A percentile compares a stretch with the other conserved stretches of the same genome.
phyloP scores from a whole-genome alignment of 805 yeast species.

The Yarrowia sp. region DNA sequence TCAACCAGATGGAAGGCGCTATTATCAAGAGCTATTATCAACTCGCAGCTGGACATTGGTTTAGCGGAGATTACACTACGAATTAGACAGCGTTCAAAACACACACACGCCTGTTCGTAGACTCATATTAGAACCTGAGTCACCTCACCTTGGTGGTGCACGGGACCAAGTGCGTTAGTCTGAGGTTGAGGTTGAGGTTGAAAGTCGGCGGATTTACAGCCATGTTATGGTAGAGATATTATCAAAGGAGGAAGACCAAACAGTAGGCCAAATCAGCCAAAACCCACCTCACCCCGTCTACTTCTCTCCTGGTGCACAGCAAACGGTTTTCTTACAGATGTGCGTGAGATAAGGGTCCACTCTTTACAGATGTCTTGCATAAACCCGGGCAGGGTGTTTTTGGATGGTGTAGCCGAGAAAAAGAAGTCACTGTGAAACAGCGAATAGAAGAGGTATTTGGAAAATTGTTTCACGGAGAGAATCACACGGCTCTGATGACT shows the following conservation, averaged over 20 bases:
- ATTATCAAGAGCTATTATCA: not conserved
- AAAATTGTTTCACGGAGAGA: not conserved
- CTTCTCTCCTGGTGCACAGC: too few relatives aligned
- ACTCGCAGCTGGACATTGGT: not conserved
- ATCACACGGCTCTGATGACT: too few relatives aligned
- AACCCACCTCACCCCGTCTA: too few relatives aligned
- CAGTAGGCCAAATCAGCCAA: too few relatives aligned
- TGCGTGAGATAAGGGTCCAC: conserved; percentile 24
- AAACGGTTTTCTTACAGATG: not conserved
- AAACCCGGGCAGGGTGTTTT: conserved; percentile 1
- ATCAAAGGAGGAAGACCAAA: too few relatives aligned
- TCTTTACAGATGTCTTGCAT: not conserved
- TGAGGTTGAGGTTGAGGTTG: too few relatives aligned
- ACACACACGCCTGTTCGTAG: too few relatives aligned
- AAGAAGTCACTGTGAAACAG: too few relatives aligned
- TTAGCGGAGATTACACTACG: too few relatives aligned
- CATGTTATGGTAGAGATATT: too few relatives aligned
- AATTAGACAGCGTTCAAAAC: too few relatives aligned
- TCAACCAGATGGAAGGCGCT: conserved; percentile 3
- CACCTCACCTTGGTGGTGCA: conserved; percentile 12
- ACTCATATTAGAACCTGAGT: not conserved
- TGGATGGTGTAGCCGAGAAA: not conserved
- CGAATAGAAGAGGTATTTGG: too few relatives aligned
- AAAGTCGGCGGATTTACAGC: not conserved
- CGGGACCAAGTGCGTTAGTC: not conserved